Evolutionary conservation across 495 filamentous ascomycete species (phyloP), one percentile per base, ranked within the genome.

Genomic region (Daldinia caldariorum): DNA sequence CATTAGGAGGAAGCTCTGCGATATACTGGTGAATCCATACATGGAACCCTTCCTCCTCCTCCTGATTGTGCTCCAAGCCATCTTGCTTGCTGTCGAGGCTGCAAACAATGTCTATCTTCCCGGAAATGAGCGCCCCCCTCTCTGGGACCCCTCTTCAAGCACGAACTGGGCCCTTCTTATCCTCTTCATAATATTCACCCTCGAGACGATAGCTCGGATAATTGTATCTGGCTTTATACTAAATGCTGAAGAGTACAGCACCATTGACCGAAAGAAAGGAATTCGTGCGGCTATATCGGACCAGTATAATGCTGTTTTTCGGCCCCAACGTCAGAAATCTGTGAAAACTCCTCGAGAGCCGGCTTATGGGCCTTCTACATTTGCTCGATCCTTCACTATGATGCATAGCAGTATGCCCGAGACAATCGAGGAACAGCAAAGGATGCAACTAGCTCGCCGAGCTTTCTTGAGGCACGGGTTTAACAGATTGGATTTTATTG

Each of bases 401-500:
- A 85, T 91, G 77, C 89, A 92, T 76, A 83, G 81, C 4, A 72
- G 67, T 77, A 74, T 81, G 41, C 84, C 83, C 16, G 87, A 88
- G 45, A 88, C 92, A 61, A 83, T 89, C 58, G 86, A 93, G 55
- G 92, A 97, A 67, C 91, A 93, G 74, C 91, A 92, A 74, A 91
- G 94, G 56, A 80, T 90, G 61, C 88, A 94, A 58, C 86, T 99
- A 60, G 95, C 95, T 34, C 89, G 94, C 63, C 89, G 95, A 61
- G 95, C 95, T 4, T 98, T 97, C 77, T 83, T 99, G 56, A 89
- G 95, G 32, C 95, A 99, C 74, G 91, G 91, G 9, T 98, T 98
- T 82, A 98, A 97, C 77, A 88, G 95, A 61, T 84, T 98, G 3
- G 95, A 99, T 78, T 97, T 98, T 80, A 81, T 99, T 37, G 96